Percentiles rank a stretch among this genome's conserved stretches.
These are phyloP conservation scores for Silybum marianum DNA, from an alignment of 129 eudicot genomes.

Conservation along the genomic window DNA sequence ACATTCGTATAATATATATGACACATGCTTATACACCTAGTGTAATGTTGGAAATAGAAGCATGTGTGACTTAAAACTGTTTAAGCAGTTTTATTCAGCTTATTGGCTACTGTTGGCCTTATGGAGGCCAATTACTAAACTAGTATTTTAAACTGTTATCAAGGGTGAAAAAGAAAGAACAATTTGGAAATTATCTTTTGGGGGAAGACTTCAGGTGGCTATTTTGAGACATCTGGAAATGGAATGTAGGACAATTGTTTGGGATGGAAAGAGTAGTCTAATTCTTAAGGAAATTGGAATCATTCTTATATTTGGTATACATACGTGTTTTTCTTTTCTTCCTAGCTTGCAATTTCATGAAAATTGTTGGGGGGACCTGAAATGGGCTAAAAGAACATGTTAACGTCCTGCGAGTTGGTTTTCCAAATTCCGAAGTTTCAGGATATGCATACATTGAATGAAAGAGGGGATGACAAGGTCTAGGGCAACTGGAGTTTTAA, in stretches of 20 bases:
- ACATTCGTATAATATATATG: background rate
- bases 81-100: background rate
- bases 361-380: background rate
- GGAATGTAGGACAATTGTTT: background rate
- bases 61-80: background rate
- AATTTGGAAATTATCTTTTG: too few species aligned
- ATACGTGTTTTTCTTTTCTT: background rate
- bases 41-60: background rate
- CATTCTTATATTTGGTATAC: background rate
- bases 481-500: too few species aligned
- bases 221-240: background rate
- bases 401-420: too few species aligned
- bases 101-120: background rate
- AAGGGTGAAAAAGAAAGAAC: background rate
- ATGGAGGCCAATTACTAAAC: background rate
- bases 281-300: background rate
- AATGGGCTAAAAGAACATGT: background rate
- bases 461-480: background rate
- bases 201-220: too few species aligned
- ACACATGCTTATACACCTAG: background rate
- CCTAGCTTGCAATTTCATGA: background rate
- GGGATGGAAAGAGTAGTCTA: background rate
- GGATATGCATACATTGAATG: background rate
- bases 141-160: background rate
- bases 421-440: too few species aligned